A percentile compares a stretch with the other conserved stretches of the same genome.
These are phyloP conservation scores for Penicillium dipodomyicola DNA, from an alignment of 495 filamentous ascomycete genomes.

Conservation along the genomic window DNA sequence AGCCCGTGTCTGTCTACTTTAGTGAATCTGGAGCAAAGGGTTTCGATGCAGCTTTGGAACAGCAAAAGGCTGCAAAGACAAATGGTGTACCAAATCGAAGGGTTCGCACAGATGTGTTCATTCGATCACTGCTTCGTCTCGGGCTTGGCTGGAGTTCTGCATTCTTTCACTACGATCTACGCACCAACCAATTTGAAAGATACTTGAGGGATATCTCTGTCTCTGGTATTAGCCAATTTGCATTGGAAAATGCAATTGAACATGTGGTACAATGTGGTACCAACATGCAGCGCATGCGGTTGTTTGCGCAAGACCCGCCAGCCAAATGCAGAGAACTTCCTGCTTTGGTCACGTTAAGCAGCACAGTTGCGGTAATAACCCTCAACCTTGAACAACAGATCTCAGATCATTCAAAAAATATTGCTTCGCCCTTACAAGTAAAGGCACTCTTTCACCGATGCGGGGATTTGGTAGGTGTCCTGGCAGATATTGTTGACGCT, in stretches of 20 bases:
- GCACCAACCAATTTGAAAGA: constrained; percentile 56
- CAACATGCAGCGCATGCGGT: constrained; percentile 58
- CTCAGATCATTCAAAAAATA: constrained; percentile 20
- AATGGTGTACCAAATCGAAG: constrained; percentile 18
- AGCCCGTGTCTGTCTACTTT: constrained; percentile 60
- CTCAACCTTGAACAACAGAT: constrained; percentile 42
- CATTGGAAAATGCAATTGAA: constrained; percentile 55
- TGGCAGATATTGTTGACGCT: constrained; percentile 57
- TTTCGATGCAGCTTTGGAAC: constrained; percentile 66
- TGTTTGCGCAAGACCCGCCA: constrained; percentile 51
- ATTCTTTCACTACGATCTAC: constrained; percentile 67
- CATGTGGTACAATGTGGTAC: constrained; percentile 66
- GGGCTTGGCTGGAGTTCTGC: constrained; percentile 78
- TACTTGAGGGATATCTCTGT: constrained; percentile 55
- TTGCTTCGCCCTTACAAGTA: constrained; percentile 59
- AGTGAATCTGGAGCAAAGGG: constrained; percentile 71
- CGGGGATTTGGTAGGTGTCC: constrained; percentile 57
- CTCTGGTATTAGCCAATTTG: constrained; percentile 63
- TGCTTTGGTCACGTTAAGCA: constrained; percentile 38
- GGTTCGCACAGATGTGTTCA: constrained; percentile 48
- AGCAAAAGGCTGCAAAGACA: constrained; percentile 16
- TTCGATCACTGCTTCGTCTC: constrained; percentile 64
- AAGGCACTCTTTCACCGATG: constrained; percentile 63
- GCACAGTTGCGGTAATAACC: constrained; percentile 34
- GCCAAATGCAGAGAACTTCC: constrained; percentile 31